phyloP scores from a whole-genome alignment of 768 basidiomycete species.

The Antrodiella citrinella region DNA sequence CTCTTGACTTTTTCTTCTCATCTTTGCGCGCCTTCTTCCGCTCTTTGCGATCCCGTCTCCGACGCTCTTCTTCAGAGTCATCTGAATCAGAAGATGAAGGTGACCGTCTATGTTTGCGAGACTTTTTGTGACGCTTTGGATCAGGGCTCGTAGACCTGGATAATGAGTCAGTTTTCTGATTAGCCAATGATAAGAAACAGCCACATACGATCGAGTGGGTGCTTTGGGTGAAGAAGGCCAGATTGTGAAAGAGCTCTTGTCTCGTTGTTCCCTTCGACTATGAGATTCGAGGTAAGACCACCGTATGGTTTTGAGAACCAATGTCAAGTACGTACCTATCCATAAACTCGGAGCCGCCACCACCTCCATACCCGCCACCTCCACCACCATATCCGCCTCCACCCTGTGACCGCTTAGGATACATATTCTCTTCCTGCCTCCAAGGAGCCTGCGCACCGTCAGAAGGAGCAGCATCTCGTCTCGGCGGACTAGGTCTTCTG shows the following conservation, averaged over 20 bases:
- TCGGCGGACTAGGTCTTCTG: conserved; percentile 25
- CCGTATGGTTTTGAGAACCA: conserved; percentile 1
- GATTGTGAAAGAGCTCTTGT: conserved; percentile 45
- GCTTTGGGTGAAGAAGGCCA: conserved; percentile 82
- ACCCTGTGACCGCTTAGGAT: conserved; percentile 40
- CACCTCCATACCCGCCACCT: conserved; percentile 17
- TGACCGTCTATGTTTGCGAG: conserved; percentile 42
- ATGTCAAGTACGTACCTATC: conserved; percentile 47
- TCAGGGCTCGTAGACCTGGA: conserved; percentile 49
- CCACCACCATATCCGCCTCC: conserved; percentile 20
- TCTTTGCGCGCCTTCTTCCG: conserved; percentile 45
- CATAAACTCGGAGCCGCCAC: conserved; percentile 47
- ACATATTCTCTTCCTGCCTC: conserved; percentile 48
- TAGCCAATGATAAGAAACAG: too few species aligned
- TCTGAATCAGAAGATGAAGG: conserved; percentile 39
- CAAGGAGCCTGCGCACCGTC: conserved; percentile 28
- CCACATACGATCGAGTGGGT: conserved; percentile 54
- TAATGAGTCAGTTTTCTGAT: too few species aligned
- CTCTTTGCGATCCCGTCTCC: conserved; percentile 52
- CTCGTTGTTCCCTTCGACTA: conserved; percentile 68
- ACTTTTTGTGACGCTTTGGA: conserved; percentile 45
- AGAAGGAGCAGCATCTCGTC: conserved; percentile 20
- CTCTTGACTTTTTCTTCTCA: conserved; percentile 50
- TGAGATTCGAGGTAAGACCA: conserved; percentile 1
- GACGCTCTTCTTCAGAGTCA: conserved; percentile 49